These are phyloP conservation scores for Rhodotorula sp. DNA, from an alignment of 1,284 basidiomycete species.

Conservation along the genomic window DNA sequence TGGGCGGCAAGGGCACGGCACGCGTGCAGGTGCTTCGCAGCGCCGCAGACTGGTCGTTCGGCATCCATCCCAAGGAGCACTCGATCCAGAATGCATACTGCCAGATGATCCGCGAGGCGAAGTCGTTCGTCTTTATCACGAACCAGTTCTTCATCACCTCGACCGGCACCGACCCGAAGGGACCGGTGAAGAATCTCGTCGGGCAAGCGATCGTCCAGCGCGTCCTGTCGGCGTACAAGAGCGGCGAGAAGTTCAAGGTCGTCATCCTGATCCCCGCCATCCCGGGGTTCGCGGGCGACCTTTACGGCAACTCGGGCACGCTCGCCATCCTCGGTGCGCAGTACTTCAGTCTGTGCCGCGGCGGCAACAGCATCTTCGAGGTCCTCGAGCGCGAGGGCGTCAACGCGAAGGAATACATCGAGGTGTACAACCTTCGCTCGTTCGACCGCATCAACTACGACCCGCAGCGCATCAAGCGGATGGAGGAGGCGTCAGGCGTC, in stretches of 20 bases:
- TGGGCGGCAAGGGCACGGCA: constrained; percentile 41
- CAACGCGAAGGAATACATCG: constrained; percentile 75
- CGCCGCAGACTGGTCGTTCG: constrained; percentile 33
- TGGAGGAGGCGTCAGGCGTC: constrained; percentile 74
- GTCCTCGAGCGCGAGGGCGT: constrained; percentile 73
- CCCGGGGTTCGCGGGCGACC: constrained; percentile 76
- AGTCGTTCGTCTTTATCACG: constrained; percentile 89
- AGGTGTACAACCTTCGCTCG: constrained; percentile 83
- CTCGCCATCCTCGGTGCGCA: constrained; percentile 75
- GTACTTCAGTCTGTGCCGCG: constrained; percentile 77
- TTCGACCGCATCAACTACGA: constrained; percentile 66
- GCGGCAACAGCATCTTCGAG: constrained; percentile 62
- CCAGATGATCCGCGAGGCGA: constrained; percentile 76
- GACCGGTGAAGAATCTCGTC: constrained; percentile 71
- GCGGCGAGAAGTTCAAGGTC: constrained; percentile 76
- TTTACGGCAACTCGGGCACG: constrained; percentile 58
- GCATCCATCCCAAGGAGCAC: constrained; percentile 37
- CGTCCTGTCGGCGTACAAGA: constrained; percentile 72
- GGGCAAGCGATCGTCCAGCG: constrained; percentile 78
- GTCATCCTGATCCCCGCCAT: constrained; percentile 64
- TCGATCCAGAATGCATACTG: constrained; percentile 60
- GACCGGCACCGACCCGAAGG: constrained; percentile 54
- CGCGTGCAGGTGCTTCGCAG: constrained; percentile 62
- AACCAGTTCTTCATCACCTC: constrained; percentile 92
- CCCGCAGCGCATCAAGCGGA: constrained; percentile 47